Evolutionary conservation across 805 yeast genomes (phyloP), one percentile per base, ranked within the genome.

Genomic region (Cyberlindnera maclurae): DNA sequence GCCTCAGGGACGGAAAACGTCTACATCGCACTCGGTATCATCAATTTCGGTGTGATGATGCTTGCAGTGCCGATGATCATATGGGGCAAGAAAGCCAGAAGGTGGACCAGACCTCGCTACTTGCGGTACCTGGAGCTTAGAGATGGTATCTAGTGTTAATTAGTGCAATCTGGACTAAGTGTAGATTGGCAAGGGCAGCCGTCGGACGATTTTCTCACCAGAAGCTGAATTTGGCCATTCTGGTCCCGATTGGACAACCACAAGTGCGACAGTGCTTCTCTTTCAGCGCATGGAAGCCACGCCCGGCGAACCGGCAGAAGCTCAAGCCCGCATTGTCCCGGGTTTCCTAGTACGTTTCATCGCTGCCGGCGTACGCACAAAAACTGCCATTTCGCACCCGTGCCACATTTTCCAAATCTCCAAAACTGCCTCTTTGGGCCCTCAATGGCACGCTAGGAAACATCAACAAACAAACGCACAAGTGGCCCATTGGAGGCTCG

Each of bases 21-120:
- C 1, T 78, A 76, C 48, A 74, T 76, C 40, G 76, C 77, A 8
- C 61, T 78, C 48, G 82, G 83, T 2, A 73, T 69, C 4, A 62
- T 81, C 37, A 79, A 79, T 49, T 68, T 77, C 42, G 68, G 69
- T n/a, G 67, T 78, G 15, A 73, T 79, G 67, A 64, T 71, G 42
- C 46, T 72, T 26, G 73, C 79, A 9, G 53, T 77, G 34, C 86
- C 86, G 18, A 69, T 73, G 56, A 69, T 77, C 33, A 55, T 62
- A 16, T 79, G 71, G 63, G 88, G 88, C 9, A 79, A 79, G 54
- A 47, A 54, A 12, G 72, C 77, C 57, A 65, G 88, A 50, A 63
- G 57, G 31, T 70, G 73, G 73, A 78, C 84, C 8, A 77, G 67
- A 57, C 64, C 67, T 34, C 65, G 70, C 63, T 79, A 79, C 54